Evolutionary conservation across 257 asterid species (phyloP).

Genomic region (Salvia rosmarinus): DNA sequence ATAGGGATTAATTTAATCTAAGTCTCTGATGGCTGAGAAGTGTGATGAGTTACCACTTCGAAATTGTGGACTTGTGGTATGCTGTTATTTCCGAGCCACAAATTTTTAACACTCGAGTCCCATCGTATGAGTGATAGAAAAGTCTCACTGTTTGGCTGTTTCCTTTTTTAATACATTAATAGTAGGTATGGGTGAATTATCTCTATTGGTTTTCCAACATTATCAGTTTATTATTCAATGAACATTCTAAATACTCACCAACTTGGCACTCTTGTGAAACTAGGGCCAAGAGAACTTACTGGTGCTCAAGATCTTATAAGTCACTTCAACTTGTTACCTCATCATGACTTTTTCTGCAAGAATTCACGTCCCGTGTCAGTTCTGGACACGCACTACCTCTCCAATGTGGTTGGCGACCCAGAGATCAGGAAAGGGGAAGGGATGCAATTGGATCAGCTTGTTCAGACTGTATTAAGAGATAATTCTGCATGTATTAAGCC

Average conservation of each 20-base stretch:
- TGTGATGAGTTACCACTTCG: not conserved
- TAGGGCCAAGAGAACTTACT: constrained; percentile 60
- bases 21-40: constrained; percentile 5
- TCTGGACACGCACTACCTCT: constrained; percentile 50
- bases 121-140: not conserved
- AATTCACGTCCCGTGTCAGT: constrained; percentile 47
- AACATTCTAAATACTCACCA: not conserved
- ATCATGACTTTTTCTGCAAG: constrained; percentile 59
- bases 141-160: not conserved
- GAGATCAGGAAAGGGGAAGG: constrained; percentile 61
- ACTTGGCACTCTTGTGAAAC: constrained; percentile 24
- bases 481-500: constrained; percentile 35
- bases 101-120: constrained; percentile 5
- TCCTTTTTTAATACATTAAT: not conserved
- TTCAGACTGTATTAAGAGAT: constrained; percentile 31
- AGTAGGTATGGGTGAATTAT: too few species aligned
- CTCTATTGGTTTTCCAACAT: not conserved
- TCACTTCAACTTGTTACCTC: constrained; percentile 54
- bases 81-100: constrained; percentile 17
- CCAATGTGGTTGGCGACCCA: constrained; percentile 58
- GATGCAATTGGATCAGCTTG: constrained; percentile 55
- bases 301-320: constrained; percentile 55
- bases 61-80: not conserved
- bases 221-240: constrained; percentile 11
- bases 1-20: not conserved